Conservation (phyloP, 129 eudicot genomes). For the Silybum marianum region DNA sequence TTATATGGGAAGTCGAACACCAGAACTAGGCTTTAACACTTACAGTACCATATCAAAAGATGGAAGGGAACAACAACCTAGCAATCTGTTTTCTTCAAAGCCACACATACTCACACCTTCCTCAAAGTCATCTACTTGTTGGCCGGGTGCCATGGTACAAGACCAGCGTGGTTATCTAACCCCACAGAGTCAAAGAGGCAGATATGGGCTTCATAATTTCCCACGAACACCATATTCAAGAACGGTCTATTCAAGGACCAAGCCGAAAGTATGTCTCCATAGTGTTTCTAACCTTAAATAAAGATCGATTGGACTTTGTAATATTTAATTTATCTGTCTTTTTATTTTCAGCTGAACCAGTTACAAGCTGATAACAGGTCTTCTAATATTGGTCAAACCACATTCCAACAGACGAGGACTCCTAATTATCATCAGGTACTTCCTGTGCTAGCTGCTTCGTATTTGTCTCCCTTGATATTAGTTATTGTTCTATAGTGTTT, state of each 20-base stretch:
- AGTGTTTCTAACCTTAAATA: background rate
- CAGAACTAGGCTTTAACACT: slow-evolving; percentile 57
- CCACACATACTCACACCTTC: slow-evolving; percentile 53
- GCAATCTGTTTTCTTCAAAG: slow-evolving; percentile 40
- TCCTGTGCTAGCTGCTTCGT: background rate
- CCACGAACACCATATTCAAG: slow-evolving; percentile 92
- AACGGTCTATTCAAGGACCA: slow-evolving; percentile 56
- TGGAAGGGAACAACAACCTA: slow-evolving; percentile 39
- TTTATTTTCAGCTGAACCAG: slow-evolving; percentile 45
- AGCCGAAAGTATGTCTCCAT: slow-evolving; percentile 48
- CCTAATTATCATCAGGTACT: slow-evolving; percentile 63
- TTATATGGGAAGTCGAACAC: slow-evolving; percentile 73
- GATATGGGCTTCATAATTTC: slow-evolving; percentile 54
- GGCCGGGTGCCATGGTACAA: slow-evolving; percentile 87
- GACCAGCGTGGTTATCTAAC: slow-evolving; percentile 64
- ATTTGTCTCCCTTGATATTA: background rate
- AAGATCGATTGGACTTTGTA: background rate
- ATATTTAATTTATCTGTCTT: slow-evolving; percentile 8
- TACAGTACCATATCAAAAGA: slow-evolving; percentile 27
- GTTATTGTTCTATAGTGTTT: background rate
- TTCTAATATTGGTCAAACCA: slow-evolving; percentile 34
- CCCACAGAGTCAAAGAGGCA: slow-evolving; percentile 68
- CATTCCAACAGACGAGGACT: slow-evolving; percentile 59
- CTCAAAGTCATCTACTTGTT: slow-evolving; percentile 67
- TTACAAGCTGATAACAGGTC: slow-evolving; percentile 46